Percentiles rank a stretch among this genome's conserved stretches.
These are phyloP conservation scores for Stemphylium vesicarium DNA, from an alignment of 2,329 filamentous ascomycete genomes.

Conservation along the genomic window DNA sequence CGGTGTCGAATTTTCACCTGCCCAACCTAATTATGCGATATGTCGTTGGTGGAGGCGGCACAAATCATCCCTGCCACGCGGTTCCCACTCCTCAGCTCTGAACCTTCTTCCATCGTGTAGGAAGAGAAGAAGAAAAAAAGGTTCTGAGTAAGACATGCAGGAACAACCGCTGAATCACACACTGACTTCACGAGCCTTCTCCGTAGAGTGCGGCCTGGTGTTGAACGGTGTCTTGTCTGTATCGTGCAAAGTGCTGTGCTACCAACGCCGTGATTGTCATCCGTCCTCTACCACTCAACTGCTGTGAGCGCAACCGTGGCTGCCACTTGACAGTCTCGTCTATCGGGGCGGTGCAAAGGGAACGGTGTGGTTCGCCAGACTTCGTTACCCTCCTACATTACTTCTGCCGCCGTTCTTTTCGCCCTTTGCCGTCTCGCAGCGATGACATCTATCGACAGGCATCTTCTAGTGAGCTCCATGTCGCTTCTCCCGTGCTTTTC, in stretches of 20 bases:
- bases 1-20: conserved; percentile 26
- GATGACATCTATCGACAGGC: conserved; percentile 32
- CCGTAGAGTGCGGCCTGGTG: conserved; percentile 2
- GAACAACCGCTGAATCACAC: conserved; percentile 27
- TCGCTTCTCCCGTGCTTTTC: conserved; percentile 17
- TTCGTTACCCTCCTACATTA: conserved; percentile 9
- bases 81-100: conserved; percentile 12
- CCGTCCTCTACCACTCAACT: conserved; percentile 25
- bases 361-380: conserved; percentile 25
- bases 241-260: conserved; percentile 19
- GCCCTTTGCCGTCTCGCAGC: conserved; percentile 26
- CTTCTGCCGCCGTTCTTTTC: conserved; percentile 26
- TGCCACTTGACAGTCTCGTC: conserved; percentile 28
- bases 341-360: conserved; percentile 26
- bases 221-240: conserved; percentile 4
- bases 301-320: conserved; percentile 32
- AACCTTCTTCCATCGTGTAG: conserved; percentile 6
- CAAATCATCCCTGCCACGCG: conserved; percentile 14
- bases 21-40: conserved; percentile 22
- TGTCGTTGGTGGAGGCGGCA: conserved; percentile 29
- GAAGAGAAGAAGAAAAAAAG: conserved; percentile 1
- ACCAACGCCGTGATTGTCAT: conserved; percentile 23
- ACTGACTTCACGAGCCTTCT: background rate
- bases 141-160: conserved; percentile 34
- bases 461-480: conserved; percentile 17